Evolutionary conservation across 2,329 filamentous ascomycete genomes (phyloP).

Genomic region (Ophiocordyceps sinensis): DNA sequence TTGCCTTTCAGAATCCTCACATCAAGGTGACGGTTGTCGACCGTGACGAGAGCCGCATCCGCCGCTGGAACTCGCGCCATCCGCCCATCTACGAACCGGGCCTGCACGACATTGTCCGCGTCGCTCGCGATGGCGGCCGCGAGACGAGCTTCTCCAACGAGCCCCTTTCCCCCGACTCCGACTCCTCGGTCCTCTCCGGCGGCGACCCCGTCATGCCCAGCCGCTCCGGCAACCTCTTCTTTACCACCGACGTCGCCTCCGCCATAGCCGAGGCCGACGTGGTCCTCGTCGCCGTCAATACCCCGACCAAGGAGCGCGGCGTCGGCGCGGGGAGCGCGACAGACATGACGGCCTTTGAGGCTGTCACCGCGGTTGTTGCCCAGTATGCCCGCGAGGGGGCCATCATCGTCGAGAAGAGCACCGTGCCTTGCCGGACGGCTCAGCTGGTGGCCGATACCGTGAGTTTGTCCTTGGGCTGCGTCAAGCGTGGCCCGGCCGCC

Average conservation of each 20-base stretch:
- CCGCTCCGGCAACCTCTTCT: conserved; percentile 53
- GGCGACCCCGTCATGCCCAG: conserved; percentile 21
- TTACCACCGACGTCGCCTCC: conserved; percentile 51
- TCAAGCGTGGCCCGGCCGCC: too few species aligned
- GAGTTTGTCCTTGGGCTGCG: conserved; percentile 18
- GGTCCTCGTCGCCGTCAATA: conserved; percentile 65
- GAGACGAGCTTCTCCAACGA: conserved; percentile 25
- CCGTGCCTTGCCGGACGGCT: conserved; percentile 62
- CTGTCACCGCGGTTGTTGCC: conserved; percentile 53
- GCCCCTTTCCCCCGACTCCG: conserved; percentile 13
- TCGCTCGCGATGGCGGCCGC: conserved; percentile 44
- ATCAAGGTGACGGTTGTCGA: conserved; percentile 65
- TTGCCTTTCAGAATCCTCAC: conserved; percentile 58
- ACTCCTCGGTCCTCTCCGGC: conserved; percentile 16
- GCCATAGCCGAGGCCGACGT: conserved; percentile 55
- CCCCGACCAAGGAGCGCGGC: conserved; percentile 60
- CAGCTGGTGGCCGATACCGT: conserved; percentile 56
- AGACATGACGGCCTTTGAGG: conserved; percentile 59
- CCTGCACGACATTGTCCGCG: conserved; percentile 50
- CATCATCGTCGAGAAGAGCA: conserved; percentile 72
- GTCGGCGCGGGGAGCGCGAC: conserved; percentile 56
- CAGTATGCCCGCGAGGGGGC: conserved; percentile 49
- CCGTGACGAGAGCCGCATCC: conserved; percentile 48
- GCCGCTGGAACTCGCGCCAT: conserved; percentile 57
- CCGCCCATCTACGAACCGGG: conserved; percentile 67